phyloP scores from a whole-genome alignment of 1,284 basidiomycete genomes.

The Microbotryomycetes sp. region DNA sequence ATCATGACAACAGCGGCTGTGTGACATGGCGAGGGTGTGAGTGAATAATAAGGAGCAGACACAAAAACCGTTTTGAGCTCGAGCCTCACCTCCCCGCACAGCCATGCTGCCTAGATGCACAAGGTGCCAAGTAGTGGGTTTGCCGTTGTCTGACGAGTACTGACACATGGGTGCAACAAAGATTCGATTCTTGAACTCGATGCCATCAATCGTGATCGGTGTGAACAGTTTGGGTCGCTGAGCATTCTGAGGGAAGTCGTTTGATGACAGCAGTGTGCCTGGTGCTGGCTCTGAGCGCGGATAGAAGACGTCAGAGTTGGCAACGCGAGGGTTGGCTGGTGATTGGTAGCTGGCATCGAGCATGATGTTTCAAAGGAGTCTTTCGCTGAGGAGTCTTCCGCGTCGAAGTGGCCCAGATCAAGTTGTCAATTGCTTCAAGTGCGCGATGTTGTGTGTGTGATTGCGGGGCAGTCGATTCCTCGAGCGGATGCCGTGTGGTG shows the following conservation, averaged over 20 bases:
- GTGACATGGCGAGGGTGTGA: neutral
- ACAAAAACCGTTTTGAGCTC: neutral
- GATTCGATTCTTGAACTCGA: constrained; percentile 60
- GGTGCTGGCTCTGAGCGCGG: constrained; percentile 9
- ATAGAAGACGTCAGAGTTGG: neutral
- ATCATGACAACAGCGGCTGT: constrained; percentile 22
- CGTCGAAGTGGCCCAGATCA: too few species aligned
- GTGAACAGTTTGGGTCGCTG: constrained; percentile 59
- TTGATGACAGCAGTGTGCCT: constrained; percentile 12
- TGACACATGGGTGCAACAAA: constrained; percentile 49
- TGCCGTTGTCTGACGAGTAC: constrained; percentile 61
- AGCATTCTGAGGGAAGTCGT: constrained; percentile 41
- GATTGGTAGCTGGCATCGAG: neutral
- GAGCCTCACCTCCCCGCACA: constrained; percentile 34
- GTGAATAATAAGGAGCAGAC: neutral
- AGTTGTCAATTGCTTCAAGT: too few species aligned
- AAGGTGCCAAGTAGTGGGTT: constrained; percentile 65
- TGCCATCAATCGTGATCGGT: constrained; percentile 57
- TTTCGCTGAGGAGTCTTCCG: too few species aligned
- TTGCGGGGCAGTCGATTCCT: too few species aligned
- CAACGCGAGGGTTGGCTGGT: neutral
- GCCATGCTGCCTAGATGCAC: constrained; percentile 57
- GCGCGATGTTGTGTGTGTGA: too few species aligned
- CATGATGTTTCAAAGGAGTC: too few species aligned
- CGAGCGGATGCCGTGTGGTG: too few species aligned